Base-by-base conservation (phyloP, 1,284 basidiomycete species). In the Cystobasidiaceae sp. region DNA sequence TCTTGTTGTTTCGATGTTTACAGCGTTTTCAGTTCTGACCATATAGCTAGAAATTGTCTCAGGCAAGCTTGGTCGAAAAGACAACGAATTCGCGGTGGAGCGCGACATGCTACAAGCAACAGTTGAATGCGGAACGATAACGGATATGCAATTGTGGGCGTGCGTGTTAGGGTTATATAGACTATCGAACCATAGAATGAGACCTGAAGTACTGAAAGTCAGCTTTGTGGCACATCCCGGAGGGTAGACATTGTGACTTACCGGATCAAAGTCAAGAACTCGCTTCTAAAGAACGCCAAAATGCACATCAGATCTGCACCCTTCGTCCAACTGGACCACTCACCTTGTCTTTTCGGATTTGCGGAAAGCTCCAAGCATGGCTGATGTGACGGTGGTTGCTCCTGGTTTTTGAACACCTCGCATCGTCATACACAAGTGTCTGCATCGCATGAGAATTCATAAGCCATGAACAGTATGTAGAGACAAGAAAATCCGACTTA, bases 381-480 rank as follows among this genome's bases (percentile, higher is more conserved):
- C 97, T n/a, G 90, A 93, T 1, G 96, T 98, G 33, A 96, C 89
- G 0, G 96, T 98, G 21, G 88, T 85, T 6, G 94, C 84, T 28
- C 96, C 94, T 2, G 94, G 94, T 79, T 99, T 99, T 79, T 99
- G 96, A 1, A 99, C 96, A 43, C 96, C 96, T 66, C 96, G 87
- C 93, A 98, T 98, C 1, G 93, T 93, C 96, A 99, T 99, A 77
- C 96, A 99, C 79, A 98, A 84, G 79, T 99, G 96, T 41, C 93
- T 94, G 74, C 66, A 70, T 55, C 73, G 71, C 34, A 74, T 67
- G 15, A 55, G 13, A 25, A 21, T 11, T 30, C 19, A 0, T 11
- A 23, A 19, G 30, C 9, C 17, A 28, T 3, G 21, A 8, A 5
- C 0, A 28, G 15, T 1, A n/a, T 21, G 2, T 5, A 30, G 55